Evolutionary conservation across 495 filamentous ascomycete species (phyloP).

Genomic region (Aspergillus sclerotioniger): DNA sequence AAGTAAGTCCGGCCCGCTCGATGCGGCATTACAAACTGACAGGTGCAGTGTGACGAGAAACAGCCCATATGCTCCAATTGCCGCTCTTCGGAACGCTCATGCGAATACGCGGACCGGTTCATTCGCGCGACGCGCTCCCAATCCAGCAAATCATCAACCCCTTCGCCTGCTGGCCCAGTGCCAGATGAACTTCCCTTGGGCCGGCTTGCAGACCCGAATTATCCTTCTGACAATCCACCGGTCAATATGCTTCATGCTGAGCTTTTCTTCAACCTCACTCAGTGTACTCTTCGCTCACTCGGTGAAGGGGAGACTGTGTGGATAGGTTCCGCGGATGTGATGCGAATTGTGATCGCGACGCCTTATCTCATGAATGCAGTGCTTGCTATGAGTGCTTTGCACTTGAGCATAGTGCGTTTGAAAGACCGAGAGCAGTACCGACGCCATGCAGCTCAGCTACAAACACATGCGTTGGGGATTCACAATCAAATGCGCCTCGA

Average conservation of each 20-base stretch:
- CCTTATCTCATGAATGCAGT: conserved; percentile 46
- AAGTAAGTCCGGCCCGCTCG: conserved; percentile 21
- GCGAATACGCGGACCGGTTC: conserved; percentile 20
- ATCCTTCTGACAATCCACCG: conserved; percentile 12
- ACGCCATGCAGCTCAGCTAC: conserved; percentile 46
- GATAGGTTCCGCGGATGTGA: conserved; percentile 13
- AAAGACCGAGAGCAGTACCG: conserved; percentile 34
- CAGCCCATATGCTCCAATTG: conserved; percentile 37
- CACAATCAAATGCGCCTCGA: conserved; percentile 34
- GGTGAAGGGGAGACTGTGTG: neutral
- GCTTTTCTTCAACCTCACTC: conserved; percentile 28
- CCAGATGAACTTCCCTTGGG: neutral
- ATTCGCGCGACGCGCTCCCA: neutral
- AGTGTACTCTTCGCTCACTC: conserved; percentile 12
- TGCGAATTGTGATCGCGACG: conserved; percentile 18
- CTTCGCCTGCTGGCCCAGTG: neutral
- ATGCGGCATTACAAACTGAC: neutral
- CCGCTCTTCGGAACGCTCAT: conserved; percentile 26
- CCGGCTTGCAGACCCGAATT: neutral
- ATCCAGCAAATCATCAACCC: neutral
- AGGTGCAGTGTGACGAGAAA: conserved; percentile 35
- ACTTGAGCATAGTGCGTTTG: conserved; percentile 36
- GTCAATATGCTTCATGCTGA: conserved; percentile 36
- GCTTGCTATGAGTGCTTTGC: conserved; percentile 43
- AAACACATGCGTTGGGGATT: conserved; percentile 44